Percentiles rank a stretch among this genome's conserved stretches.
phyloP scores from a whole-genome alignment of 768 basidiomycete species.

The Gymnopilus junonius region DNA sequence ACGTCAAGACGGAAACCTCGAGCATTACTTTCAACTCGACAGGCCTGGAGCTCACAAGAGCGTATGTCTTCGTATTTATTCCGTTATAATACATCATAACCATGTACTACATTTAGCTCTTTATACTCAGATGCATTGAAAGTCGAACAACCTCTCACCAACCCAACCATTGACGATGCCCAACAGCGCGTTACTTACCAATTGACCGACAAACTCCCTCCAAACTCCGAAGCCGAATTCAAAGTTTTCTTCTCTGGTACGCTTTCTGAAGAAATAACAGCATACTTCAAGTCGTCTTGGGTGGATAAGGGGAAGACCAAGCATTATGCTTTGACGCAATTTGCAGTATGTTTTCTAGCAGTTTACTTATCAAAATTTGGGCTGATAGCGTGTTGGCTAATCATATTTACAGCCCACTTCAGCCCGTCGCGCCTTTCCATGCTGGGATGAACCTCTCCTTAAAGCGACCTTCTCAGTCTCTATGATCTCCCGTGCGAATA shows the following conservation, averaged over 20 bases:
- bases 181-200: conserved; percentile 70
- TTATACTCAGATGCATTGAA: conserved; percentile 60
- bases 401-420: conserved; percentile 66
- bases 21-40: conserved; percentile 68
- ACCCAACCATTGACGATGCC: conserved; percentile 56
- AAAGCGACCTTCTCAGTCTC: conserved; percentile 84
- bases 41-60: conserved; percentile 59
- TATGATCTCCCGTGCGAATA: conserved; percentile 75
- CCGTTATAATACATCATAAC: conserved; percentile 29
- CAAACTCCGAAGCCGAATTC: conserved; percentile 71
- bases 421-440: conserved; percentile 82
- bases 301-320: conserved; percentile 67
- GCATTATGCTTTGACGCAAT: conserved; percentile 85
- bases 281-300: conserved; percentile 77
- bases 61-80: conserved; percentile 33
- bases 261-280: conserved; percentile 75
- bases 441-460: conserved; percentile 92
- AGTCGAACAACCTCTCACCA: conserved; percentile 47
- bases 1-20: conserved; percentile 64
- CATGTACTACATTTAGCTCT: conserved; percentile 30
- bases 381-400: neutral
- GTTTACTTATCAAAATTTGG: too few species aligned
- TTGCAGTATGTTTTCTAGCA: conserved; percentile 55
- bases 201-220: conserved; percentile 60
- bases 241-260: conserved; percentile 68